These are phyloP conservation scores for Suhomyces sp. DNA, from an alignment of 805 yeast genomes.

Conservation along the genomic window DNA sequence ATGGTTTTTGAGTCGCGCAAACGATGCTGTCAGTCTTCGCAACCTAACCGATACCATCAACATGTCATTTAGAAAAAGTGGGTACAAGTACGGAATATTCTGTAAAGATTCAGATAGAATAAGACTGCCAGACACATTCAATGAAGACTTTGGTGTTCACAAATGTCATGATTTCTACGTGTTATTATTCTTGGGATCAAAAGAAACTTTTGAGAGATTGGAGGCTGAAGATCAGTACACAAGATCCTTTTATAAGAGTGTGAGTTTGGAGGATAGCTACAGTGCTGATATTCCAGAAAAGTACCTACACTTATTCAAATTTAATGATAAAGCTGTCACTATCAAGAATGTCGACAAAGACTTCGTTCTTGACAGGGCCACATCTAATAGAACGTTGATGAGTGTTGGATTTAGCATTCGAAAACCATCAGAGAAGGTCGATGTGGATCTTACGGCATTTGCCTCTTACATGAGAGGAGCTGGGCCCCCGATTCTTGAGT, in stretches of 20 bases:
- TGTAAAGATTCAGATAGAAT: too few relatives aligned
- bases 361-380: constrained; percentile 20
- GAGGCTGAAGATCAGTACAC: constrained; percentile 17
- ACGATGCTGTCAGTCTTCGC: too few relatives aligned
- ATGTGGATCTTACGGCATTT: constrained; percentile 50
- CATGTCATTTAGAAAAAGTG: too few relatives aligned
- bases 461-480: constrained; percentile 49
- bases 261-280: constrained; percentile 19
- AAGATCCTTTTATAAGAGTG: constrained; percentile 24
- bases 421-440: constrained; percentile 8
- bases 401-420: constrained; percentile 20
- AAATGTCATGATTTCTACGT: constrained; percentile 21
- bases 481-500: constrained; percentile 23
- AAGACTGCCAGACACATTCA: too few relatives aligned
- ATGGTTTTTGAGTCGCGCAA: too few relatives aligned
- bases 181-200: constrained; percentile 28
- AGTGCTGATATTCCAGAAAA: constrained; percentile 28
- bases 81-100: too few relatives aligned
- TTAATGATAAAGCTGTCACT: constrained; percentile 15
- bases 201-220: constrained; percentile 22
- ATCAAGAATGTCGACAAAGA: constrained; percentile 17
- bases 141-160: too few relatives aligned
- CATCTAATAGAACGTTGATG: constrained; percentile 13
- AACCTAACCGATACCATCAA: too few relatives aligned
- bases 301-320: constrained; percentile 20